phyloP scores from a whole-genome alignment of 2,329 filamentous ascomycete genomes.

The Aspergillus sclerotialis region DNA sequence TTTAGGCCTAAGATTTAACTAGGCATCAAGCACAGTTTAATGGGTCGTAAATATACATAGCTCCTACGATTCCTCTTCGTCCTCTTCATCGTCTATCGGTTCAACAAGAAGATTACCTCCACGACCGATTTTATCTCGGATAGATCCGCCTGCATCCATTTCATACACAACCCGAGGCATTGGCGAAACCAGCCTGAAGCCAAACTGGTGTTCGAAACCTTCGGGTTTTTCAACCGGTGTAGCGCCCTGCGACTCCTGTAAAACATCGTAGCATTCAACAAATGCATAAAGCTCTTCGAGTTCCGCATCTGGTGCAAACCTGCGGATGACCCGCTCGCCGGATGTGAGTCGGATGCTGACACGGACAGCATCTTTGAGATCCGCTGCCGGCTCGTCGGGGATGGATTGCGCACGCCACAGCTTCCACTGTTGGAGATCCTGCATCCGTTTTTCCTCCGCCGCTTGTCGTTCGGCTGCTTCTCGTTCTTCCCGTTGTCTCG shows the following conservation, averaged over 20 bases:
- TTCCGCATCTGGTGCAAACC: conserved; percentile 61
- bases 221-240: conserved; percentile 48
- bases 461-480: conserved; percentile 58
- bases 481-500: conserved; percentile 53
- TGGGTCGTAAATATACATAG: too few relatives aligned
- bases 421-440: conserved; percentile 64
- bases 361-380: conserved; percentile 65
- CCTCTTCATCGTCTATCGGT: conserved; percentile 50
- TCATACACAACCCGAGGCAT: conserved; percentile 79
- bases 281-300: conserved; percentile 93
- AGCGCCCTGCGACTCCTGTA: conserved; percentile 38
- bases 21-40: too few relatives aligned
- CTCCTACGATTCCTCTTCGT: conserved; percentile 27
- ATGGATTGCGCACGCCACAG: conserved; percentile 68
- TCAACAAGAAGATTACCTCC: conserved; percentile 90
- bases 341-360: conserved; percentile 56
- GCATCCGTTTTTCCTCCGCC: conserved; percentile 51
- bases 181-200: conserved; percentile 76
- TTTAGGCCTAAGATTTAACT: too few relatives aligned
- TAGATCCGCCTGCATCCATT: conserved; percentile 56
- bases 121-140: conserved; percentile 68
- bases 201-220: conserved; percentile 71
- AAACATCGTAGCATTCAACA: conserved; percentile 77
- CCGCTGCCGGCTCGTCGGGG: conserved; percentile 58
- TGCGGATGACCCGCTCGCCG: conserved; percentile 68